phyloP scores from a whole-genome alignment of 768 basidiomycete species.

The Strobilomyces dryophilus region DNA sequence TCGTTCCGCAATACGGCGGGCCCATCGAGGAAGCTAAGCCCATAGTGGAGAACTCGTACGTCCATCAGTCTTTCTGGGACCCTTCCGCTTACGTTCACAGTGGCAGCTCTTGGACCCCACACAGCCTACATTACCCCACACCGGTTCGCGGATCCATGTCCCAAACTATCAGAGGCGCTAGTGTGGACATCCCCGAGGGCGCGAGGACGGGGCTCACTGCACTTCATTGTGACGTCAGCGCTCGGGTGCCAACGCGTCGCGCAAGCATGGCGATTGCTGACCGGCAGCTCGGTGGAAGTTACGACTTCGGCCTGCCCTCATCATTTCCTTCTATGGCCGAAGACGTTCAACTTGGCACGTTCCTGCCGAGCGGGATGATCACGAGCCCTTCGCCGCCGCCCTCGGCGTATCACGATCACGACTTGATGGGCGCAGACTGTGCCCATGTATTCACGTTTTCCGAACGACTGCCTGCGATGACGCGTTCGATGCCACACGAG shows the following conservation, averaged over 20 bases:
- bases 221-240: constrained; percentile 22
- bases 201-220: constrained; percentile 18
- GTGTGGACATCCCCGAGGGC: constrained; percentile 20
- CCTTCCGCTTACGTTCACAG: constrained; percentile 20
- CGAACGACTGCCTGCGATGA: constrained; percentile 14
- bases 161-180: constrained; percentile 7
- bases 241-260: constrained; percentile 11
- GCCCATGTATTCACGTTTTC: constrained; percentile 10
- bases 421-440: constrained; percentile 15
- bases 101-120: constrained; percentile 26
- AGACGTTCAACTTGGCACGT: constrained; percentile 10
- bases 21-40: constrained; percentile 20
- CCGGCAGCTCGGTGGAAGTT: constrained; percentile 6
- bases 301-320: constrained; percentile 8
- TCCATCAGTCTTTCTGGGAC: constrained; percentile 9
- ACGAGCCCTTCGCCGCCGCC: constrained; percentile 21
- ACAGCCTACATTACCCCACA: constrained; percentile 25
- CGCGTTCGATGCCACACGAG: constrained; percentile 11
- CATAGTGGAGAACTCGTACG: constrained; percentile 27
- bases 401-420: constrained; percentile 24
- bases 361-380: constrained; percentile 12
- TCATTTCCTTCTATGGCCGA: constrained; percentile 12
- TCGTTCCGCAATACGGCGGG: constrained; percentile 14
- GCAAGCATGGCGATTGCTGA: constrained; percentile 14
- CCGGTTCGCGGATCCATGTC: constrained; percentile 20